A percentile compares a stretch with the other conserved stretches of the same genome.
phyloP scores from a whole-genome alignment of 495 filamentous ascomycete species.

The Neurospora cerealis region DNA sequence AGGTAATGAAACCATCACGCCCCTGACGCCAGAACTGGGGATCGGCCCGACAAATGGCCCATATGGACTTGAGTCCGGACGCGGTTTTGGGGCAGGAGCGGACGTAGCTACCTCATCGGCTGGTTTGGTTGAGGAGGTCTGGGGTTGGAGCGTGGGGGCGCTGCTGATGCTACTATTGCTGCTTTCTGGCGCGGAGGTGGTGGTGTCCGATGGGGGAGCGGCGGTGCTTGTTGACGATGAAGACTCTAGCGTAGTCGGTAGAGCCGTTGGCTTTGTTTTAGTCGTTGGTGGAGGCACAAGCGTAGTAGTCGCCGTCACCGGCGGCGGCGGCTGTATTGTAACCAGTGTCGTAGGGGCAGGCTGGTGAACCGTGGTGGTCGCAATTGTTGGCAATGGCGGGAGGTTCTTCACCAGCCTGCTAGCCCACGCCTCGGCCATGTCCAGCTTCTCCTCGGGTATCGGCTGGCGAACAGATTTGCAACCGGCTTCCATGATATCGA shows the following conservation, averaged over 20 bases:
- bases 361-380: neutral
- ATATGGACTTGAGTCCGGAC: neutral
- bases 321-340: neutral
- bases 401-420: constrained; percentile 12
- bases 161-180: neutral
- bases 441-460: constrained; percentile 12
- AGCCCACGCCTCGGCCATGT: constrained; percentile 12
- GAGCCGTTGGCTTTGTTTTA: neutral
- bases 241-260: neutral
- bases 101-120: neutral
- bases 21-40: neutral
- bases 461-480: constrained; percentile 11
- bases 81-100: neutral
- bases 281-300: neutral
- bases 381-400: constrained; percentile 1
- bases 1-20: neutral
- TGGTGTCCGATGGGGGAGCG: neutral
- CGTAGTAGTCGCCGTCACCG: neutral
- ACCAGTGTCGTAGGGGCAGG: neutral
- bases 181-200: neutral
- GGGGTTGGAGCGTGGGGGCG: neutral
- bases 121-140: neutral
- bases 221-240: neutral
- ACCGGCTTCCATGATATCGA: constrained; percentile 10
- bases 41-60: neutral